Evolutionary conservation across 2,329 filamentous ascomycete species (phyloP).

Genomic region (Drechslerella dactyloides): DNA sequence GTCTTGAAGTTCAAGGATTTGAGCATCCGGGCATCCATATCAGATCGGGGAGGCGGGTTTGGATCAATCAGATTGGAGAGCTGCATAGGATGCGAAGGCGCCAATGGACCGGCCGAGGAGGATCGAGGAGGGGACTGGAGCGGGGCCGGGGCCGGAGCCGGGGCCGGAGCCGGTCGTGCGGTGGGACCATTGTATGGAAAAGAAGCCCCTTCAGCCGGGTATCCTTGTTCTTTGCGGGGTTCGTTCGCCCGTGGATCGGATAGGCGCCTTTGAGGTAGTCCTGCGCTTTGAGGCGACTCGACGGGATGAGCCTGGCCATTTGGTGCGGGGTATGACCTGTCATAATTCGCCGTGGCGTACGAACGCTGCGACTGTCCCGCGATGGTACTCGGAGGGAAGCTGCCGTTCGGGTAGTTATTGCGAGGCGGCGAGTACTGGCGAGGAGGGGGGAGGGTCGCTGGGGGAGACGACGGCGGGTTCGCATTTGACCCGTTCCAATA

Average conservation of each 20-base stretch:
- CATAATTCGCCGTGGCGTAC: slow-evolving; percentile 36
- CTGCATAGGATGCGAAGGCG: slow-evolving; percentile 53
- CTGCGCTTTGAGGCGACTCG: slow-evolving; percentile 13
- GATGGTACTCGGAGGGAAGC: slow-evolving; percentile 29
- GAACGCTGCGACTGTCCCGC: slow-evolving; percentile 23
- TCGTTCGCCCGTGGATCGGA: slow-evolving; percentile 37
- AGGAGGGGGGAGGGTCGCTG: slow-evolving; percentile 46
- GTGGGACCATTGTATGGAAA: slow-evolving; percentile 32
- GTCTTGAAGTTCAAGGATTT: slow-evolving; percentile 54
- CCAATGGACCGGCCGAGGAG: slow-evolving; percentile 54
- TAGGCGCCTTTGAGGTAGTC: slow-evolving; percentile 25
- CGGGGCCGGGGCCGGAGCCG: slow-evolving; percentile 12
- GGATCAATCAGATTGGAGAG: slow-evolving; percentile 54
- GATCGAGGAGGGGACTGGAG: slow-evolving; percentile 52
- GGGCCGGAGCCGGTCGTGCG: slow-evolving; percentile 24
- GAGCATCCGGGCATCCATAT: slow-evolving; percentile 54
- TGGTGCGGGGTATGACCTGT: slow-evolving; percentile 25
- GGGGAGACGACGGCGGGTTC: slow-evolving; percentile 41
- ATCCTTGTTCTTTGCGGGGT: slow-evolving; percentile 37
- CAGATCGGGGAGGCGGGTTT: slow-evolving; percentile 50
- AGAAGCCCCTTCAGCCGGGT: slow-evolving; percentile 18
- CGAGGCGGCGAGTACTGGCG: slow-evolving; percentile 45
- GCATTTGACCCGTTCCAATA: slow-evolving; percentile 40
- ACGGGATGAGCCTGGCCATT: slow-evolving; percentile 8
- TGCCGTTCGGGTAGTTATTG: slow-evolving; percentile 26